These are phyloP conservation scores for Suhomyces bolitotheri DNA, from an alignment of 1,139 yeast species.

Conservation along the genomic window DNA sequence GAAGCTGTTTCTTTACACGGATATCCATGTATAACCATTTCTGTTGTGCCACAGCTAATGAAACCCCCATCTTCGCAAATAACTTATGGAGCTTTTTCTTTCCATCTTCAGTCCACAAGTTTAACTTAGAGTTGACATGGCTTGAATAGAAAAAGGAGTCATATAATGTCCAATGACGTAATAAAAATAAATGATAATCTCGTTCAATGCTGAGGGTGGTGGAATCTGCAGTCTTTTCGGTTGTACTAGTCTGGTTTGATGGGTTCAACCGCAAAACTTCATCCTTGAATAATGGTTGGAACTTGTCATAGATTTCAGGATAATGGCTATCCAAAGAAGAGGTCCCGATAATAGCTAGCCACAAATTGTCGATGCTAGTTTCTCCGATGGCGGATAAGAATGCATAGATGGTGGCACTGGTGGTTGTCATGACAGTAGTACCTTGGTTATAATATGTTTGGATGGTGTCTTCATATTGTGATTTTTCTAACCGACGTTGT, in stretches of 20 bases:
- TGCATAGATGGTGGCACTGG: conserved; percentile 78
- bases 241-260: conserved; percentile 17
- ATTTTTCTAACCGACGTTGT: conserved; percentile 28
- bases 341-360: conserved; percentile 90
- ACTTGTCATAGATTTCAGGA: conserved; percentile 72
- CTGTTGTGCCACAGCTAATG: conserved; percentile 84
- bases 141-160: conserved; percentile 89
- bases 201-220: conserved; percentile 66
- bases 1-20: conserved; percentile 70
- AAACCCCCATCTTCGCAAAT: conserved; percentile 96
- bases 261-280: conserved; percentile 76
- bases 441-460: conserved; percentile 83
- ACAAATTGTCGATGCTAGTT: conserved; percentile 59
- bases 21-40: conserved; percentile 92
- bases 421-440: conserved; percentile 71
- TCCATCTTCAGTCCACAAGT: conserved; percentile 91
- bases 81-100: conserved; percentile 80
- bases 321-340: conserved; percentile 75
- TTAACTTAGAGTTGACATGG: conserved; percentile 83
- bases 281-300: conserved; percentile 74
- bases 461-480: conserved; percentile 60
- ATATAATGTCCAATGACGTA: conserved; percentile 92
- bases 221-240: conserved; percentile 58
- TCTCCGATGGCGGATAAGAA: conserved; percentile 72
- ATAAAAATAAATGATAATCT: conserved; percentile 81